These are phyloP conservation scores for Cryphonectria radicalis DNA, from an alignment of 2,329 filamentous ascomycete species.

Conservation along the genomic window DNA sequence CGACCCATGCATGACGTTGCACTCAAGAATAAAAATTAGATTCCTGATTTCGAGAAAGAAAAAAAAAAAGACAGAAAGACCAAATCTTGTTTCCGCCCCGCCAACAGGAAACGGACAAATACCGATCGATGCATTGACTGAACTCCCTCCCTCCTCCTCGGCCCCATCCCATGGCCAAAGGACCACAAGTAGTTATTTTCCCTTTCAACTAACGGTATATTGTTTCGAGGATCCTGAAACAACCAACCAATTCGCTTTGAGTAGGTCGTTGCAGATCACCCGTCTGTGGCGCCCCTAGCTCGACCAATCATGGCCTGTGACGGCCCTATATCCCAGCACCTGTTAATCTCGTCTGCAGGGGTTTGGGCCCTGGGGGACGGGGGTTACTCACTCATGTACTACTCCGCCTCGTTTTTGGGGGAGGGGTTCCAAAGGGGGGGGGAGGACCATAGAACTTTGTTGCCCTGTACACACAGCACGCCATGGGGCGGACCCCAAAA, in stretches of 20 bases:
- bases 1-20: background rate
- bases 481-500: background rate
- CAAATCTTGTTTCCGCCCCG: background rate
- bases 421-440: background rate
- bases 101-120: background rate
- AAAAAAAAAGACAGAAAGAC: background rate
- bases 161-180: background rate
- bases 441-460: background rate
- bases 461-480: background rate
- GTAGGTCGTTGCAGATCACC: constrained; percentile 4
- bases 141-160: background rate
- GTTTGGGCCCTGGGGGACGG: background rate
- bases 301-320: background rate
- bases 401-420: background rate
- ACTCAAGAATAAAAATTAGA: background rate
- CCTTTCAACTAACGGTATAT: background rate
- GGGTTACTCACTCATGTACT: background rate
- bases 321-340: background rate
- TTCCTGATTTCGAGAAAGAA: background rate
- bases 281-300: background rate
- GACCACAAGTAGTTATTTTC: background rate
- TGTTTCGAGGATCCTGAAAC: constrained; percentile 10
- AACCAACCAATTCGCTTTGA: background rate
- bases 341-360: background rate
- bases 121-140: background rate